phyloP scores from a whole-genome alignment of 2,329 filamentous ascomycete species.

The Aspergillus bombycis region DNA sequence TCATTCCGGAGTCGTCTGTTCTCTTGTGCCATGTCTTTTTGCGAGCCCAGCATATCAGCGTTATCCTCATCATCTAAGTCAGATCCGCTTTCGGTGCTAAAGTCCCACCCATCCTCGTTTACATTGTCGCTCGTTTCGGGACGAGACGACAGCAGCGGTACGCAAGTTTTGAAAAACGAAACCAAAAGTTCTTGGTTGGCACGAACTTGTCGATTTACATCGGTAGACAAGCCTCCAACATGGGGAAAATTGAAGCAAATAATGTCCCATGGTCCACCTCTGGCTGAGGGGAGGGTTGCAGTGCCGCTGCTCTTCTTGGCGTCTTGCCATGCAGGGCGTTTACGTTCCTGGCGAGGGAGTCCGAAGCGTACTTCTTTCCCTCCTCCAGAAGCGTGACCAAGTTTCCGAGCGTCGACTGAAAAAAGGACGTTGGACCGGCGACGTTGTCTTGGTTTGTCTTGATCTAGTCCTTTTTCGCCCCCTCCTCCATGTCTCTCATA shows the following conservation, averaged over 20 bases:
- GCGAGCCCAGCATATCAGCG: conserved; percentile 10
- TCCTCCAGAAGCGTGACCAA: conserved; percentile 38
- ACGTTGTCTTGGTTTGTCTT: conserved; percentile 6
- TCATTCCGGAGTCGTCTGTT: conserved; percentile 27
- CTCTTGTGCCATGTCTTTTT: conserved; percentile 5
- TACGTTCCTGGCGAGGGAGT: conserved; percentile 33
- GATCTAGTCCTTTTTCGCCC: background rate
- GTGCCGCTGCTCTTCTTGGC: conserved; percentile 8
- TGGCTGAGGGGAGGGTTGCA: conserved; percentile 3
- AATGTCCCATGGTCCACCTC: conserved; percentile 64
- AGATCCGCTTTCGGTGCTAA: conserved; percentile 23
- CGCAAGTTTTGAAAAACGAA: conserved; percentile 51
- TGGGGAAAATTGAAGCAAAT: conserved; percentile 98
- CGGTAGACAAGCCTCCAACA: conserved; percentile 86
- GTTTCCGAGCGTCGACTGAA: conserved; percentile 49
- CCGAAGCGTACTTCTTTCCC: conserved; percentile 50
- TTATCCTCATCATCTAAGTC: conserved; percentile 24
- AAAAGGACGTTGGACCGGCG: conserved; percentile 40
- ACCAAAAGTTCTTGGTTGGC: conserved; percentile 72
- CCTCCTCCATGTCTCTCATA: background rate
- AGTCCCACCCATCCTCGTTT: conserved; percentile 30
- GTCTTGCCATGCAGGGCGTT: conserved; percentile 34
- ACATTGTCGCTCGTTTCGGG: conserved; percentile 24
- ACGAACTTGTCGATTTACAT: conserved; percentile 92
- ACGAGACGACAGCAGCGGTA: conserved; percentile 42